Percentiles rank a stretch among this genome's conserved stretches.
These are phyloP conservation scores for Climacium dendroides DNA, from an alignment of 225 moss, liverwort and hornwort species.

Conservation along the genomic window DNA sequence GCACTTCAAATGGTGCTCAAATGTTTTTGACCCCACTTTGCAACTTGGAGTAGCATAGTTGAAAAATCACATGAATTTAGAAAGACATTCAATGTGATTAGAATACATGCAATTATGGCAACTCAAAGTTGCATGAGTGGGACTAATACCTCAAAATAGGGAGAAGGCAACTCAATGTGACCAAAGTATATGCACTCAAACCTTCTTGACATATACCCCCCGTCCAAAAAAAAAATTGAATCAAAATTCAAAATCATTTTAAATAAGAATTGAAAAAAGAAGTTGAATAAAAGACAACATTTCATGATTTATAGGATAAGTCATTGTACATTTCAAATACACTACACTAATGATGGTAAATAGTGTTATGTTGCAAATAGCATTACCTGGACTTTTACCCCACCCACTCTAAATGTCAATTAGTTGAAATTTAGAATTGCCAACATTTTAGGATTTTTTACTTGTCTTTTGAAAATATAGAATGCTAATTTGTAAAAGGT, in stretches of 20 bases:
- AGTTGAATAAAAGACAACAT: not conserved
- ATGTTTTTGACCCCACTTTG: not conserved
- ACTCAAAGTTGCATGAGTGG: not conserved
- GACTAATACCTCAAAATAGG: not conserved
- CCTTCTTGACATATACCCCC: not conserved
- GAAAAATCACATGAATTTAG: not conserved
- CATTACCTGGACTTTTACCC: too few relatives aligned
- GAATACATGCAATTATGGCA: not conserved
- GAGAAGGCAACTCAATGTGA: not conserved
- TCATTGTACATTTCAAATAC: too few relatives aligned
- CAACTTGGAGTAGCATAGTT: fast-evolving
- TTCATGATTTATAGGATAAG: not conserved
- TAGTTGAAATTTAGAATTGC: too few relatives aligned
- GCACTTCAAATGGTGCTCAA: not conserved
- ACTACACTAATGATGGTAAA: too few relatives aligned
- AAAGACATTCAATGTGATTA: not conserved
- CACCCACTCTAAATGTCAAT: too few relatives aligned
- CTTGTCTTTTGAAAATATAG: too few relatives aligned
- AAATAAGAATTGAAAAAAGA: not conserved
- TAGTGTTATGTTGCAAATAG: too few relatives aligned
- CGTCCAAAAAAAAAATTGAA: not conserved
- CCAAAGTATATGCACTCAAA: too few relatives aligned
- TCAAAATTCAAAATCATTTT: not conserved
- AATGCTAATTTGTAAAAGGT: too few relatives aligned
- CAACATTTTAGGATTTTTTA: too few relatives aligned